These are phyloP conservation scores for Penicillium lagena DNA, from an alignment of 495 filamentous ascomycete species.

Conservation along the genomic window DNA sequence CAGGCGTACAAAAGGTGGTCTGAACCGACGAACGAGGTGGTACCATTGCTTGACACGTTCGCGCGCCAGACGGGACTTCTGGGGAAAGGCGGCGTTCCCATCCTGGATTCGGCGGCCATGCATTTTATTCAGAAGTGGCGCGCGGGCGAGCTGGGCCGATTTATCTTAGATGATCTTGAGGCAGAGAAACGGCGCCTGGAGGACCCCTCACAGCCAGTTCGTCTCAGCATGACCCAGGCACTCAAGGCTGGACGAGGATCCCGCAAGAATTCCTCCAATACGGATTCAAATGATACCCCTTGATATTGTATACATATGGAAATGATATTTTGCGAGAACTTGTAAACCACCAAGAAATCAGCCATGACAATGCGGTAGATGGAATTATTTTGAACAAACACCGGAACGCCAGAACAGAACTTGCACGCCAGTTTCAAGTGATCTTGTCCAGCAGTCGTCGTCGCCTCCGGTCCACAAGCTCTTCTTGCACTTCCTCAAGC, in stretches of 20 bases:
- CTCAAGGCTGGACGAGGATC: slow-evolving; percentile 30
- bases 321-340: slow-evolving; percentile 5
- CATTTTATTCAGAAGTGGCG: slow-evolving; percentile 86
- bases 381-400: slow-evolving; percentile 17
- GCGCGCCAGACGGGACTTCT: slow-evolving; percentile 71
- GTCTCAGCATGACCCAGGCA: slow-evolving; percentile 38
- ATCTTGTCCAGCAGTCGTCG: slow-evolving; percentile 76
- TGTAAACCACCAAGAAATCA: not conserved
- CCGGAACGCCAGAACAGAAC: slow-evolving; percentile 13
- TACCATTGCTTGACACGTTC: slow-evolving; percentile 58
- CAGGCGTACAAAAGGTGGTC: slow-evolving; percentile 57
- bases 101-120: slow-evolving; percentile 66
- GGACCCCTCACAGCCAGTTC: slow-evolving; percentile 30
- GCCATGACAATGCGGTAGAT: slow-evolving; percentile 11
- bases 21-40: slow-evolving; percentile 75
- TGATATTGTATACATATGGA: slow-evolving; percentile 17
- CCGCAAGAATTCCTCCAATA: slow-evolving; percentile 20
- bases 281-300: slow-evolving; percentile 13
- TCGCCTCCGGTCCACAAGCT: slow-evolving; percentile 81
- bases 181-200: slow-evolving; percentile 41
- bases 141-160: slow-evolving; percentile 64
- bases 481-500: slow-evolving; percentile 84
- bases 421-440: slow-evolving; percentile 33
- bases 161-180: slow-evolving; percentile 73
- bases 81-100: slow-evolving; percentile 64